Conservation (phyloP, 192 early-diverging fungal species). For the Glomus cerebriforme region DNA sequence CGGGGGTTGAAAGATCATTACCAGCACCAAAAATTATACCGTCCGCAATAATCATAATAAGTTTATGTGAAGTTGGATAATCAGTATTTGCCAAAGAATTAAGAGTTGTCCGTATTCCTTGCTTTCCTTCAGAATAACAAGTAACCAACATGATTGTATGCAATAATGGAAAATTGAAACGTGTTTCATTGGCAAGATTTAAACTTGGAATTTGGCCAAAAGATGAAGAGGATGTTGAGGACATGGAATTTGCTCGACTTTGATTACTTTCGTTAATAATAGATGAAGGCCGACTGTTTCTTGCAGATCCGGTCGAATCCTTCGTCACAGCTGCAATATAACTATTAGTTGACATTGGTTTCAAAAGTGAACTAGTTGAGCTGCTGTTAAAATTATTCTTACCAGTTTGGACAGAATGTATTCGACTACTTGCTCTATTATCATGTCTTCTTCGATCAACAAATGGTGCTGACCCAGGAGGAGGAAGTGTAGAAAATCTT, state of each 20-base stretch:
- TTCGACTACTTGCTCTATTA: neutral
- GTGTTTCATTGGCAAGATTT: slow-evolving; percentile 47
- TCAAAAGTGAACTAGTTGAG: slow-evolving; percentile 36
- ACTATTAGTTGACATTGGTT: slow-evolving; percentile 36
- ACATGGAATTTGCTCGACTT: slow-evolving; percentile 40
- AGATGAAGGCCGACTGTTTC: slow-evolving; percentile 41
- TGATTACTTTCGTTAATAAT: slow-evolving; percentile 33
- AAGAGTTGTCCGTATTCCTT: slow-evolving; percentile 72
- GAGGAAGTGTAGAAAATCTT: slow-evolving; percentile 37
- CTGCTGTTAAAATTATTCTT: slow-evolving; percentile 21
- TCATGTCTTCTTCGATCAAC: neutral
- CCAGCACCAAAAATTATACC: slow-evolving; percentile 79
- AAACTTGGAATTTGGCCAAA: slow-evolving; percentile 16
- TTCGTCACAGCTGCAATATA: slow-evolving; percentile 29
- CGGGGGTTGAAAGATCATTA: slow-evolving; percentile 75
- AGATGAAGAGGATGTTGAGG: slow-evolving; percentile 41
- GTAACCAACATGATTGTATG: slow-evolving; percentile 77
- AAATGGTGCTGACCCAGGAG: slow-evolving; percentile 29
- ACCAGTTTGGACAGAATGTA: neutral
- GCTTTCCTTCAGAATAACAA: slow-evolving; percentile 75
- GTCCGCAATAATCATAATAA: slow-evolving; percentile 77
- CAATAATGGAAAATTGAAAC: slow-evolving; percentile 52
- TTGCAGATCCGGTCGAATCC: slow-evolving; percentile 17
- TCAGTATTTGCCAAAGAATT: slow-evolving; percentile 79
- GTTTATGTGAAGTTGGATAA: slow-evolving; percentile 78